Evolutionary conservation across 805 yeast species (phyloP), one percentile per base, ranked within the genome.

Genomic region (Candida arabinofermentans): DNA sequence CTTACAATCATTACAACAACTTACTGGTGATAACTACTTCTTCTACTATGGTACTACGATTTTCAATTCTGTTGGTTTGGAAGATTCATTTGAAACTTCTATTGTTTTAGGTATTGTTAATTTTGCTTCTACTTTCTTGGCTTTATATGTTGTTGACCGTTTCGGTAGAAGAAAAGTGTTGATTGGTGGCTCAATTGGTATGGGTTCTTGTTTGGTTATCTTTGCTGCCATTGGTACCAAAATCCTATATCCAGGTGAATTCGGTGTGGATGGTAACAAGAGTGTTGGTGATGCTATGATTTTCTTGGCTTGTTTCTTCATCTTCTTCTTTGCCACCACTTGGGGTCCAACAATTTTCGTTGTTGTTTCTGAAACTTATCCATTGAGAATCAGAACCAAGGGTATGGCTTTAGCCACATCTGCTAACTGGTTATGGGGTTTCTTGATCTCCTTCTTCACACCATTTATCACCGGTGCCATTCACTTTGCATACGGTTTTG

Each of bases 321-420:
- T 83, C 43, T 67, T 77, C 62, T 77, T 71, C 61, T 83, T 83
- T 58, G 89, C 89, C 3, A 71, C 79, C 21, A 79, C 87, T n/a
- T 79, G 86, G 81, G 88, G 86, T 32, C 86, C 88, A 42, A 77
- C 79, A 47, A 76, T 78, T 24, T 82, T 73, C 65, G 79, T 79
- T 34, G 71, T 82, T 46, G 77, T 81, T 19, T 75, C 86, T 34
- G 89, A 83, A 61, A 65, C 81, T 34, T 83, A 77, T 62, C 87
- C 87, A 46, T 69, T 78, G 49, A 75, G 81, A 65, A 77, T 81
- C 51, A 75, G 79, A 63, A 64, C 76, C 26, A 75, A 74, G 62
- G 75, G 76, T 37, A 79, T 82, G 79, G 75, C 83, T 14, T 69
- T 79, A 51, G 82, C 85, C 39, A 69, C 81, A 23, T 79, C 79